Conservation (phyloP, 2,329 filamentous ascomycete genomes). For the Exophiala sp. region DNA sequence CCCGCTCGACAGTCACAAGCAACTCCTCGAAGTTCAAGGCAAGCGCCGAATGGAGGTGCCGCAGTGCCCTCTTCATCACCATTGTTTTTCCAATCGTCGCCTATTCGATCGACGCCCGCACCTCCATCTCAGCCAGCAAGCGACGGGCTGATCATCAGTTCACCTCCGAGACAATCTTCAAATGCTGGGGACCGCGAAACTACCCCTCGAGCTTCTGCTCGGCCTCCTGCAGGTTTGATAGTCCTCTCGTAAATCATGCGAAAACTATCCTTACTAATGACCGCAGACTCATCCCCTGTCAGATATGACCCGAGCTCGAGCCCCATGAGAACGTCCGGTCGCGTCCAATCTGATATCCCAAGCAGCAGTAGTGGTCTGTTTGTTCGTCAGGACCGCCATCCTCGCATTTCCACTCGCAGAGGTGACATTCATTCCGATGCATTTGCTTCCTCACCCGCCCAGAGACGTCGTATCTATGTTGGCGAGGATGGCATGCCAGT, state of each 20-base stretch:
- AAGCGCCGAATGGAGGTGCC: slow-evolving; percentile 29
- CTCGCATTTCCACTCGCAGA: slow-evolving; percentile 57
- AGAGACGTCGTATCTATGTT: slow-evolving; percentile 56
- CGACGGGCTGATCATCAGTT: slow-evolving; percentile 43
- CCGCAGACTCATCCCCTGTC: slow-evolving; percentile 80
- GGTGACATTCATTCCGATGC: slow-evolving; percentile 84
- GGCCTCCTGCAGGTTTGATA: slow-evolving; percentile 38
- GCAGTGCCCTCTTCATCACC: slow-evolving; percentile 65
- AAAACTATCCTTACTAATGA: slow-evolving; percentile 21
- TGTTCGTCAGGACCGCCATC: slow-evolving; percentile 58
- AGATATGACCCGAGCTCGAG: slow-evolving; percentile 87
- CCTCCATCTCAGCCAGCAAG: slow-evolving; percentile 32
- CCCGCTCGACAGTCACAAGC: slow-evolving; percentile 33
- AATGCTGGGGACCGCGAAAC: slow-evolving; percentile 39
- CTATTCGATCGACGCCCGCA: slow-evolving; percentile 41
- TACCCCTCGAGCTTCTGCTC: slow-evolving; percentile 39
- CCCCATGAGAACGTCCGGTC: slow-evolving; percentile 56
- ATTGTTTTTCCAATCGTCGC: slow-evolving; percentile 66
- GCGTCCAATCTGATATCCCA: slow-evolving; percentile 61
- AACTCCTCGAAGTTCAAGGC: slow-evolving; percentile 35
- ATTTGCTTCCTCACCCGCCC: slow-evolving; percentile 48
- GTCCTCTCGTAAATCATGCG: slow-evolving; percentile 1
- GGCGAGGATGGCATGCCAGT: slow-evolving; percentile 59
- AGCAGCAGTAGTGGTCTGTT: slow-evolving; percentile 86
- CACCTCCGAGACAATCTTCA: slow-evolving; percentile 40